phyloP scores from a whole-genome alignment of 225 moss, liverwort and hornwort species.

The Marchantia paleacea region DNA sequence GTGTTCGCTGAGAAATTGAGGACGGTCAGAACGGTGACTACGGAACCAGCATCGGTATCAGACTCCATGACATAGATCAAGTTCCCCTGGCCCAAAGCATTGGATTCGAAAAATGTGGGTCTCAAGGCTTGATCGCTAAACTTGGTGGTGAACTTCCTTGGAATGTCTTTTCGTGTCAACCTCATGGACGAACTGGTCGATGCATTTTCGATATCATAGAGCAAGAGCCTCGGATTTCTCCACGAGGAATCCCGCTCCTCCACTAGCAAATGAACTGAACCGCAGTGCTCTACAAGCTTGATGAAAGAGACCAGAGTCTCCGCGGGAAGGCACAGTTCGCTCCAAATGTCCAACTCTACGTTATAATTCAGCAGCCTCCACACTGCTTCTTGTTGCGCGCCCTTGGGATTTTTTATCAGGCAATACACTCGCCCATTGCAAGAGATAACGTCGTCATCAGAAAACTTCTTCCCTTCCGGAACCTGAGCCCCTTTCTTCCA shows the following conservation, averaged over 20 bases:
- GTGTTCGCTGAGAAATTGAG: slow-evolving; percentile 36
- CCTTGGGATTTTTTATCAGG: slow-evolving; percentile 35
- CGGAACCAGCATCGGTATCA: slow-evolving; percentile 23
- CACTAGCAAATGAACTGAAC: slow-evolving; percentile 29
- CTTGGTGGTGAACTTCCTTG: slow-evolving; percentile 21
- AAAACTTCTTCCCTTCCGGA: slow-evolving; percentile 37
- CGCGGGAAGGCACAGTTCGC: slow-evolving; percentile 27
- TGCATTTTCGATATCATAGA: slow-evolving; percentile 20
- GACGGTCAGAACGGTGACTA: slow-evolving; percentile 31
- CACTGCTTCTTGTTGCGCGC: slow-evolving; percentile 17
- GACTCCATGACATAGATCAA: slow-evolving; percentile 25
- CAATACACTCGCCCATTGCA: slow-evolving; percentile 39
- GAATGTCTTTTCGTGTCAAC: slow-evolving; percentile 25
- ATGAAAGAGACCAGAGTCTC: slow-evolving; percentile 39
- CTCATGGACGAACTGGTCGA: slow-evolving; percentile 25
- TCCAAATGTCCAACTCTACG: slow-evolving; percentile 34
- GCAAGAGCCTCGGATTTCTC: slow-evolving; percentile 20
- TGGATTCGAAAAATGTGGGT: slow-evolving; percentile 24
- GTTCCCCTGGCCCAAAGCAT: slow-evolving; percentile 23
- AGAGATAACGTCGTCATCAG: slow-evolving; percentile 31
- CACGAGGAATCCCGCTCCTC: slow-evolving; percentile 28
- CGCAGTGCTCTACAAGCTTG: slow-evolving; percentile 42
- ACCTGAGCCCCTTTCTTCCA: slow-evolving; percentile 36
- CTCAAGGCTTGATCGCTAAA: slow-evolving; percentile 24
- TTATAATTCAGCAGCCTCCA: slow-evolving; percentile 38